phyloP scores from a whole-genome alignment of 2,329 filamentous ascomycete species.

The Microsporum audouinii region DNA sequence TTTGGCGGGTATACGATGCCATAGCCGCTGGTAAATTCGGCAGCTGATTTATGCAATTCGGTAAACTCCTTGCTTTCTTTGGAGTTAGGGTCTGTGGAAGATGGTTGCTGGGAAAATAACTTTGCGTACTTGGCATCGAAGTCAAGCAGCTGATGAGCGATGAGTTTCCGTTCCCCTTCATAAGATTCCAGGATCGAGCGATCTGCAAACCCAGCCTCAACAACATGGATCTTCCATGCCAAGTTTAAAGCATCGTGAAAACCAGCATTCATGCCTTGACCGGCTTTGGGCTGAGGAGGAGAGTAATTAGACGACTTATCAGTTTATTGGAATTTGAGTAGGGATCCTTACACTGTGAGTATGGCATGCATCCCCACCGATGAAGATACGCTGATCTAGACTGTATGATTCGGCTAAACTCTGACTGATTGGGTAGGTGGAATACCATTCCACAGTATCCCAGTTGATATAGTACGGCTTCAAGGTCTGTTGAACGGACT shows the following conservation, averaged over 20 bases:
- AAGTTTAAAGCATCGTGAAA: slow-evolving; percentile 65
- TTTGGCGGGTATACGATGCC: slow-evolving; percentile 79
- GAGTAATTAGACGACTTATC: background rate
- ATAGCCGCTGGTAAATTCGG: slow-evolving; percentile 87
- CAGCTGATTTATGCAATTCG: slow-evolving; percentile 78
- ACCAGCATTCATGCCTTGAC: slow-evolving; percentile 53
- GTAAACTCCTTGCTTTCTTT: slow-evolving; percentile 62
- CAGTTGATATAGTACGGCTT: slow-evolving; percentile 50
- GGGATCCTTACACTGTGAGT: slow-evolving; percentile 41
- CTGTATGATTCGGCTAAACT: slow-evolving; percentile 55
- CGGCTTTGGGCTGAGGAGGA: slow-evolving; percentile 44
- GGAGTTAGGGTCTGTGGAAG: slow-evolving; percentile 44
- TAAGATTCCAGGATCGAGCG: slow-evolving; percentile 71
- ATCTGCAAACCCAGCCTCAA: slow-evolving; percentile 69
- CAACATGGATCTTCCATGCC: slow-evolving; percentile 91
- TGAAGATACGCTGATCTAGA: slow-evolving; percentile 53
- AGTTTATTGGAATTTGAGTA: background rate
- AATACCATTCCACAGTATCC: slow-evolving; percentile 56
- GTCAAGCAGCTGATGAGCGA: slow-evolving; percentile 70
- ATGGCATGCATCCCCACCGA: slow-evolving; percentile 55
- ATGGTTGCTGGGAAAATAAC: slow-evolving; percentile 62
- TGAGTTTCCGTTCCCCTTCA: slow-evolving; percentile 70
- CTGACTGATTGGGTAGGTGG: slow-evolving; percentile 55
- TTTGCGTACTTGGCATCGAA: slow-evolving; percentile 87
- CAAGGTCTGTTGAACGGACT: slow-evolving; percentile 46